Conservation (phyloP, 2,329 filamentous ascomycete species). For the Lasiodiplodia sp. region DNA sequence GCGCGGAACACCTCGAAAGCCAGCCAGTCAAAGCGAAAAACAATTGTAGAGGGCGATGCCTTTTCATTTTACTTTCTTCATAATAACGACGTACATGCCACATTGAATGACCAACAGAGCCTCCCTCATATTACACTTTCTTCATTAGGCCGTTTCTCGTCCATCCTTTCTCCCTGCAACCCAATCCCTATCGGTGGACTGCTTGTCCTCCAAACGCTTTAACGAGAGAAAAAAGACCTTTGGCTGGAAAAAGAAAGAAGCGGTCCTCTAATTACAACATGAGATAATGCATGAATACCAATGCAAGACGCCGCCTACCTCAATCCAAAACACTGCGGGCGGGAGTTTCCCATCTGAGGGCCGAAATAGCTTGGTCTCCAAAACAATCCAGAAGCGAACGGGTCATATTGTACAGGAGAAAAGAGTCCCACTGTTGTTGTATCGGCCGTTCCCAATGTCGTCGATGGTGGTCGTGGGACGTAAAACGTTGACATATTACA, state of each 20-base stretch:
- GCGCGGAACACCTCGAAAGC: too few species aligned
- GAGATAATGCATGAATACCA: constrained; percentile 7
- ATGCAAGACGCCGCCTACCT: constrained; percentile 7
- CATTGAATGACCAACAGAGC: background rate
- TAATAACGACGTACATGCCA: background rate
- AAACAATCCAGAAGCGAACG: constrained; percentile 14
- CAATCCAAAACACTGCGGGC: background rate
- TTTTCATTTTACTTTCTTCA: background rate
- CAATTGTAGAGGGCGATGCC: background rate
- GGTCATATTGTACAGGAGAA: constrained; percentile 21
- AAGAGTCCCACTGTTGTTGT: background rate
- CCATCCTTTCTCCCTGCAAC: background rate
- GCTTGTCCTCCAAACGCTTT: background rate
- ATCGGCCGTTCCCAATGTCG: background rate
- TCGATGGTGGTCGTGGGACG: constrained; percentile 12
- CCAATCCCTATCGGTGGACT: background rate
- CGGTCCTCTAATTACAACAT: constrained; percentile 17
- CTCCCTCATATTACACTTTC: background rate
- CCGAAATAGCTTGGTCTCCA: constrained; percentile 2
- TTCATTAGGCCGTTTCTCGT: constrained; percentile 19
- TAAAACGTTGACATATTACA: constrained; percentile 17
- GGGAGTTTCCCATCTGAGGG: background rate
- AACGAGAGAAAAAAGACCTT: background rate
- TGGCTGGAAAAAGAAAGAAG: background rate
- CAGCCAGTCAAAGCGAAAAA: too few species aligned